Evolutionary conservation across 1,139 yeast genomes (phyloP).

Genomic region (Entelexis sorbosivorans): DNA sequence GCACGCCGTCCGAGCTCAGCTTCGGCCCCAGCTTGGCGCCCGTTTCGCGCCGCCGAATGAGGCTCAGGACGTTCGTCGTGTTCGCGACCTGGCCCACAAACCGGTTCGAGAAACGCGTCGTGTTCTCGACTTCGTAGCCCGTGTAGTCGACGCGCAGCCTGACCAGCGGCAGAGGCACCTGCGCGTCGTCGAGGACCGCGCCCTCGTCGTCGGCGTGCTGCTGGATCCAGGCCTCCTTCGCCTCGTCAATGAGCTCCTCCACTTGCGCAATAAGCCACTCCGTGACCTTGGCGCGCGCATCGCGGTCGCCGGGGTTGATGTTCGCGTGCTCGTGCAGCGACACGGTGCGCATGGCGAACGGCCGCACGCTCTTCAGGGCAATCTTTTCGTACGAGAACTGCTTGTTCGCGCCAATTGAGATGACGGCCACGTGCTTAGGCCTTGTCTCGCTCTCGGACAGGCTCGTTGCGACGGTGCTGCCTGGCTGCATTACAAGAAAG

Average conservation of each 20-base stretch:
- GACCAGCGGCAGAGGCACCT: conserved; percentile 61
- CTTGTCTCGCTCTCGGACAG: conserved; percentile 75
- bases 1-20: not conserved
- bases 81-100: conserved; percentile 91
- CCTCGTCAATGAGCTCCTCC: conserved; percentile 52
- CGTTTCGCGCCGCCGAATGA: conserved; percentile 25
- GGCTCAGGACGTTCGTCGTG: conserved; percentile 69
- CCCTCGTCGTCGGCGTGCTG: conserved; percentile 24
- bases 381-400: conserved; percentile 56
- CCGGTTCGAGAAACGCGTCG: conserved; percentile 74
- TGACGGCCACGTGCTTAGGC: conserved; percentile 60
- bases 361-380: conserved; percentile 63
- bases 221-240: conserved; percentile 41
- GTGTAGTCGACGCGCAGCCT: conserved; percentile 78
- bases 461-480: conserved; percentile 89
- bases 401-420: conserved; percentile 46
- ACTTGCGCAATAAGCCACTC: conserved; percentile 52
- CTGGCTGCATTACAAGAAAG: conserved; percentile 80
- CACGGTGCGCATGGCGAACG: conserved; percentile 65
- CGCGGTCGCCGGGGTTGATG: conserved; percentile 28
- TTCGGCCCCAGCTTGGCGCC: not conserved
- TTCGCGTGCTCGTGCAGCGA: conserved; percentile 39
- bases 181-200: conserved; percentile 9
- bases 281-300: conserved; percentile 52
- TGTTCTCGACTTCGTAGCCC: conserved; percentile 83